These are phyloP conservation scores for Microdochium trichocladiopsis DNA, from an alignment of 2,329 filamentous ascomycete species.

Conservation along the genomic window DNA sequence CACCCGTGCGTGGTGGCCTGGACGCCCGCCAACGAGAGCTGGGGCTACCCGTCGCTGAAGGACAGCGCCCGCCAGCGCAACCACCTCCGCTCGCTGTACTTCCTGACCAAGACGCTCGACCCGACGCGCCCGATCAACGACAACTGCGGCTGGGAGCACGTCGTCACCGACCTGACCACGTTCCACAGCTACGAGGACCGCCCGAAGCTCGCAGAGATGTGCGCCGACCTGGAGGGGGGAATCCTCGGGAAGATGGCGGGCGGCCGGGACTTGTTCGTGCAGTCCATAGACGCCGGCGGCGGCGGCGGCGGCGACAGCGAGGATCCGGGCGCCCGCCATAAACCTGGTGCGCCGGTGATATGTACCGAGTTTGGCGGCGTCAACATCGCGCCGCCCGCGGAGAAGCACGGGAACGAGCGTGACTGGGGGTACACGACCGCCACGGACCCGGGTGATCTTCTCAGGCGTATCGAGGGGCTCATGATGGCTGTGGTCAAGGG, in stretches of 20 bases:
- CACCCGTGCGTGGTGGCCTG: slow-evolving; percentile 58
- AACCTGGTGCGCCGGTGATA: slow-evolving; percentile 49
- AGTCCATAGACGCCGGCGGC: slow-evolving; percentile 27
- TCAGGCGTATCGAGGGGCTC: slow-evolving; percentile 50
- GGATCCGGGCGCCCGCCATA: slow-evolving; percentile 45
- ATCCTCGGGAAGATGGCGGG: background rate
- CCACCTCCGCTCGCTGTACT: slow-evolving; percentile 57
- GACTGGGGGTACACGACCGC: slow-evolving; percentile 67
- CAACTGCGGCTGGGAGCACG: slow-evolving; percentile 67
- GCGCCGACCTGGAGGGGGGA: slow-evolving; percentile 33
- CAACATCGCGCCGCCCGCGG: slow-evolving; percentile 48
- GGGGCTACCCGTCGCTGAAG: slow-evolving; percentile 55
- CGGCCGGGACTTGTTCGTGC: slow-evolving; percentile 40
- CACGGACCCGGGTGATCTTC: slow-evolving; percentile 48
- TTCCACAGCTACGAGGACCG: slow-evolving; percentile 63
- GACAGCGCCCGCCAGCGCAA: slow-evolving; percentile 51
- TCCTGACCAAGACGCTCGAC: slow-evolving; percentile 57
- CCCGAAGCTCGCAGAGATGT: slow-evolving; percentile 45
- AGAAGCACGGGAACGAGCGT: slow-evolving; percentile 26
- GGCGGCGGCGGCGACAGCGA: too few species aligned
- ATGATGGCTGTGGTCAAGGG: slow-evolving; percentile 49
- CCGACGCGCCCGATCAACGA: slow-evolving; percentile 60
- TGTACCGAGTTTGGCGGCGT: slow-evolving; percentile 64
- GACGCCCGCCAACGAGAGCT: slow-evolving; percentile 59
- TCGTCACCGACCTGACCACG: slow-evolving; percentile 55